Evolutionary conservation across 768 basidiomycete genomes (phyloP).

Genomic region (Serendipita sp.): DNA sequence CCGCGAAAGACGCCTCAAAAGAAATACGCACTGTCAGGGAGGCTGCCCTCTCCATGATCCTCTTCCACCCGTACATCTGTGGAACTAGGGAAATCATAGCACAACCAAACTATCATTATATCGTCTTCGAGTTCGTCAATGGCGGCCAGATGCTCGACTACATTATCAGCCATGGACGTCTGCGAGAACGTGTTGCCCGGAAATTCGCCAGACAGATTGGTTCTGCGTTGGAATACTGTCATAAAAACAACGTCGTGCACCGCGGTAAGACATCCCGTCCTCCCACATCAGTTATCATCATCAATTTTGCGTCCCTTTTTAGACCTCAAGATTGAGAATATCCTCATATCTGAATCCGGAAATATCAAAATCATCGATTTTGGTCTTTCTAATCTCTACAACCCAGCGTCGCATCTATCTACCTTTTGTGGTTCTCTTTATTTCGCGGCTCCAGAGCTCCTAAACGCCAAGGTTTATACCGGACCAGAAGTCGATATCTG

Average conservation of each 20-base stretch:
- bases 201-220: slow-evolving; percentile 98
- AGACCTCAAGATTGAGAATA: slow-evolving; percentile 98
- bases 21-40: slow-evolving; percentile 93
- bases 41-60: slow-evolving; percentile 83
- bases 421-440: slow-evolving; percentile 98
- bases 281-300: not conserved
- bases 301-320: not conserved
- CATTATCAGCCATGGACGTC: slow-evolving; percentile 93
- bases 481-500: slow-evolving; percentile 98
- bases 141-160: slow-evolving; percentile 99
- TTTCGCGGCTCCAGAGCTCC: slow-evolving; percentile 93
- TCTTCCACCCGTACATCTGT: slow-evolving; percentile 97
- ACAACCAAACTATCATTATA: slow-evolving; percentile 97
- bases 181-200: slow-evolving; percentile 86
- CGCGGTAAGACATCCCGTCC: slow-evolving; percentile 28
- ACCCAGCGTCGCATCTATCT: slow-evolving; percentile 63
- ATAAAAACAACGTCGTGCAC: slow-evolving; percentile 94
- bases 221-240: slow-evolving; percentile 90
- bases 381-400: slow-evolving; percentile 89
- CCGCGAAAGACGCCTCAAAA: slow-evolving; percentile 80
- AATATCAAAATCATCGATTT: slow-evolving; percentile 99
- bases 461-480: slow-evolving; percentile 92
- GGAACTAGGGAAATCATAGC: slow-evolving; percentile 99
- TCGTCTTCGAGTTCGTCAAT: slow-evolving; percentile 98
- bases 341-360: slow-evolving; percentile 93